Conservation (phyloP, 2,329 filamentous ascomycete species). For the Colletotrichum musae region DNA sequence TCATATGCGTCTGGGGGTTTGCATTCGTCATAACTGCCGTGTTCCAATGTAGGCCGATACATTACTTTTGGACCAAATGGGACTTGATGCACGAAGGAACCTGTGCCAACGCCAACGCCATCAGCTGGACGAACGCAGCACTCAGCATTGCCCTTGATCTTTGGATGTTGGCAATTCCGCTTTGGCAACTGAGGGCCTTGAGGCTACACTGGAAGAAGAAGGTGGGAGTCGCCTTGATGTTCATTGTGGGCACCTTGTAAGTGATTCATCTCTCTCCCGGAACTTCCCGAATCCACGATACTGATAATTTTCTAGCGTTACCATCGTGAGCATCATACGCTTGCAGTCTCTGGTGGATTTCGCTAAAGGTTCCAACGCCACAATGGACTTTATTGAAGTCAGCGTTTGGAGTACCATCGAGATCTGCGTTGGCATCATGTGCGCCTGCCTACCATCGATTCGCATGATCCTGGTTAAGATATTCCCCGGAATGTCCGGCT, state of each 20-base stretch:
- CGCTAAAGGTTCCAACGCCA: constrained; percentile 42
- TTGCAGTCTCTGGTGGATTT: constrained; percentile 47
- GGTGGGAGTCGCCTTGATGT: constrained; percentile 59
- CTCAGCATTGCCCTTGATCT: constrained; percentile 64
- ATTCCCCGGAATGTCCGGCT: constrained; percentile 47
- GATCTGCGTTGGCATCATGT: constrained; percentile 54
- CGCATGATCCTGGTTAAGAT: constrained; percentile 49
- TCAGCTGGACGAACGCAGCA: constrained; percentile 62
- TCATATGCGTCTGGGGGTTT: constrained; percentile 53
- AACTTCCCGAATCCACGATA: not conserved
- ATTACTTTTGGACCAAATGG: constrained; percentile 67
- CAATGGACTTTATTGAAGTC: constrained; percentile 46
- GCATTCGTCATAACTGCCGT: constrained; percentile 56
- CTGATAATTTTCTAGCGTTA: constrained; percentile 42
- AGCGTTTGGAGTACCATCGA: constrained; percentile 53
- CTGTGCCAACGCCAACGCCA: constrained; percentile 61
- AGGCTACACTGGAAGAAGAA: constrained; percentile 61
- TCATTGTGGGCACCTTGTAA: constrained; percentile 58
- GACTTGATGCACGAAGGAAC: constrained; percentile 58
- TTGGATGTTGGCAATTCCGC: constrained; percentile 62
- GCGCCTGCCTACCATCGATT: constrained; percentile 51
- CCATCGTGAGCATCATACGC: constrained; percentile 48
- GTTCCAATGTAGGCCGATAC: constrained; percentile 64
- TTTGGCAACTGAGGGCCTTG: constrained; percentile 55
- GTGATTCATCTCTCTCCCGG: constrained; percentile 21